Conservation (phyloP, 2,329 filamentous ascomycete species). For the Colletotrichum phormii region DNA sequence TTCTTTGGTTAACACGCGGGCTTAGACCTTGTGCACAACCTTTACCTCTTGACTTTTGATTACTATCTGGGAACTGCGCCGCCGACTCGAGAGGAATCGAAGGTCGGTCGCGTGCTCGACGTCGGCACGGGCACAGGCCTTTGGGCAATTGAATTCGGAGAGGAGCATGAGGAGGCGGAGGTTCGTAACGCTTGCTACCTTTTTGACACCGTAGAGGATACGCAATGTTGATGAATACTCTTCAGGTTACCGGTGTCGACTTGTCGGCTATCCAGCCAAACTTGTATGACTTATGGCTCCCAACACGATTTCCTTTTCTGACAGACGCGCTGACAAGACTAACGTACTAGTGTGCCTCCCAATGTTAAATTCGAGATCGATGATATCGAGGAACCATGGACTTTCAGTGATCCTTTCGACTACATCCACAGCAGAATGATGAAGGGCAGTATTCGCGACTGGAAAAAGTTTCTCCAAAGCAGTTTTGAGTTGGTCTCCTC, state of each 20-base stretch:
- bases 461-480: neutral
- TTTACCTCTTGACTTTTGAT: constrained; percentile 46
- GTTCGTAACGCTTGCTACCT: constrained; percentile 12
- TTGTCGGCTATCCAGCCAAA: constrained; percentile 65
- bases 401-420: constrained; percentile 45
- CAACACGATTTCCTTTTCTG: neutral
- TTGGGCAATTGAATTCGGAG: constrained; percentile 43
- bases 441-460: constrained; percentile 10
- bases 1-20: neutral
- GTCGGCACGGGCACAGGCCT: constrained; percentile 41
- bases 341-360: constrained; percentile 48
- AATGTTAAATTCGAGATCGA: constrained; percentile 59
- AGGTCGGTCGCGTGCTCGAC: constrained; percentile 38
- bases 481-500: neutral
- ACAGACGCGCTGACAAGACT: neutral
- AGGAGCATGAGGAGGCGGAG: constrained; percentile 46
- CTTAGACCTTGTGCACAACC: constrained; percentile 49
- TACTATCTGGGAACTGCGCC: constrained; percentile 42
- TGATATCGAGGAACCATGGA: constrained; percentile 53
- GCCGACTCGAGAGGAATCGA: constrained; percentile 38
- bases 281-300: constrained; percentile 51
- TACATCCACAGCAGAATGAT: constrained; percentile 41
- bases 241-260: constrained; percentile 62
- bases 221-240: no score
- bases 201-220: no score